Evolutionary conservation across 1,284 basidiomycete genomes (phyloP).

Genomic region (Papiliotrema flavescens): DNA sequence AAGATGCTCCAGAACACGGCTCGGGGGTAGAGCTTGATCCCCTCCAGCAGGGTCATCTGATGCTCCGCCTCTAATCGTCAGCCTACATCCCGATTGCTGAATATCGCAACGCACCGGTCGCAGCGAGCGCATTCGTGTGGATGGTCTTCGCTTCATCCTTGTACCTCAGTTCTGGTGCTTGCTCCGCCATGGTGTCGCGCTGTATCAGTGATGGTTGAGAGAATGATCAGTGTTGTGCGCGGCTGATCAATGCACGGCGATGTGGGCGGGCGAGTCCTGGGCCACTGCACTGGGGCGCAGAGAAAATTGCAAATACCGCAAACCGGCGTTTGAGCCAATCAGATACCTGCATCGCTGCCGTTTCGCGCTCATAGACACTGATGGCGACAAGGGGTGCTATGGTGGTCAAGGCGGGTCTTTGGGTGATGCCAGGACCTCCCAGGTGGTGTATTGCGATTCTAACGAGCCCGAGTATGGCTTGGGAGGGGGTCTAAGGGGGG

Average conservation of each 20-base stretch:
- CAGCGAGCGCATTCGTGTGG: slow-evolving; percentile 1
- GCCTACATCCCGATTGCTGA: background rate
- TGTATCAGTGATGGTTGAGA: background rate
- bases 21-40: slow-evolving; percentile 49
- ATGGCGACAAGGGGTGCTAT: background rate
- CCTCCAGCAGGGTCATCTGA: slow-evolving; percentile 43
- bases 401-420: background rate
- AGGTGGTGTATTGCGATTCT: no score
- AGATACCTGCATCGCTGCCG: background rate
- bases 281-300: background rate
- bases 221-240: background rate
- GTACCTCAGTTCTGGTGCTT: background rate
- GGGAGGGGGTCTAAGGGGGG: no score
- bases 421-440: background rate
- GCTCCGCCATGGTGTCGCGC: background rate
- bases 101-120: slow-evolving; percentile 3
- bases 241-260: no score
- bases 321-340: background rate
- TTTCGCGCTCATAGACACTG: background rate
- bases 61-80: slow-evolving; percentile 38
- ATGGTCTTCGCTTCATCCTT: background rate
- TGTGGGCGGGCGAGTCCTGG: no score
- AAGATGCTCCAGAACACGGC: slow-evolving; percentile 51
- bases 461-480: no score
- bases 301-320: slow-evolving; percentile 1